Evolutionary conservation across 768 basidiomycete species (phyloP).

Genomic region (Mycena sanguinolenta): DNA sequence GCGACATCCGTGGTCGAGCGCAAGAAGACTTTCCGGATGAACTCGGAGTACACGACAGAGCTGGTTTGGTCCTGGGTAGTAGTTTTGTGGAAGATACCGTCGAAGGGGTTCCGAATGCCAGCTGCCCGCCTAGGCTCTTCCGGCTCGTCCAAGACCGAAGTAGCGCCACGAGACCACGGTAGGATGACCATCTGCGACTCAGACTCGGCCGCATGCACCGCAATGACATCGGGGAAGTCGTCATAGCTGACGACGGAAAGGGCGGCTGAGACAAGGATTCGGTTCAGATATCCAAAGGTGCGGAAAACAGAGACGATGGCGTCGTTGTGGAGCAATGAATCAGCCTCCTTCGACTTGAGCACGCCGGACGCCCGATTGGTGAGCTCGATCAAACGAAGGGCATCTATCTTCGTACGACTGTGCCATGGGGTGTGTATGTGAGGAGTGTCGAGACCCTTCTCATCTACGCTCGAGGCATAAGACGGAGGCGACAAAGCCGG

Average conservation of each 20-base stretch:
- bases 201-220: slow-evolving; percentile 67
- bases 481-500: slow-evolving; percentile 24
- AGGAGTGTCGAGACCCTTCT: slow-evolving; percentile 46
- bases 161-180: slow-evolving; percentile 78
- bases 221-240: slow-evolving; percentile 78
- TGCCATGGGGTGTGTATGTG: slow-evolving; percentile 1
- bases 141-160: slow-evolving; percentile 47
- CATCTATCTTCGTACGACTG: slow-evolving; percentile 68
- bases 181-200: slow-evolving; percentile 83
- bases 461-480: slow-evolving; percentile 36
- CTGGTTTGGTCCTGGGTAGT: slow-evolving; percentile 63
- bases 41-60: slow-evolving; percentile 80
- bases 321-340: slow-evolving; percentile 77
- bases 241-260: slow-evolving; percentile 84
- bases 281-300: slow-evolving; percentile 82
- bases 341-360: slow-evolving; percentile 83
- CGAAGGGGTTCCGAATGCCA: slow-evolving; percentile 75
- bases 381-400: slow-evolving; percentile 90
- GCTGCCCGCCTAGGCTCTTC: slow-evolving; percentile 34
- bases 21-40: slow-evolving; percentile 86
- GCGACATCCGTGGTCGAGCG: slow-evolving; percentile 83
- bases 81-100: slow-evolving; percentile 76
- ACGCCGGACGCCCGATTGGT: slow-evolving; percentile 91
- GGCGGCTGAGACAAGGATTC: slow-evolving; percentile 73
- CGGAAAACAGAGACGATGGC: slow-evolving; percentile 80